Evolutionary conservation across 2,329 filamentous ascomycete genomes (phyloP).

Genomic region (Juglanconis oblonga): DNA sequence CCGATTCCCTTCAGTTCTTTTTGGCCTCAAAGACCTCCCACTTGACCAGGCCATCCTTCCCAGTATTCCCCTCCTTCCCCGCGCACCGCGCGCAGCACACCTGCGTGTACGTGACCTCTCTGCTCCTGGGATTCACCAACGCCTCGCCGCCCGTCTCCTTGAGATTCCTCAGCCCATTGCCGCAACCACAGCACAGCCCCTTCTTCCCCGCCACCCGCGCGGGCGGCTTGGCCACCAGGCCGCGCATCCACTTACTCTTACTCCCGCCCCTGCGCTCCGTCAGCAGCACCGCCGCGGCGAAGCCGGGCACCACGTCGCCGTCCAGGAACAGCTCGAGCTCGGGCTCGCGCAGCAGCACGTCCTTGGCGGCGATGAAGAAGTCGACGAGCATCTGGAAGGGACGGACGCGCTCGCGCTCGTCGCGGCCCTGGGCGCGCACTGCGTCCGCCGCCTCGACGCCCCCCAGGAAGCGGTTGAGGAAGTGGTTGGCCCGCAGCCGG

Average conservation of each 20-base stretch:
- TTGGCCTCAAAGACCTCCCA: conserved; percentile 1
- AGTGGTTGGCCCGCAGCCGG: neutral
- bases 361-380: conserved; percentile 2
- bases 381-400: conserved; percentile 7
- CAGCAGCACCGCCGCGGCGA: neutral
- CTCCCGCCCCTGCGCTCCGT: neutral
- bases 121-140: neutral
- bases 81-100: conserved; percentile 1
- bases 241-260: conserved; percentile 4
- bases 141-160: neutral
- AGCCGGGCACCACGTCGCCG: neutral
- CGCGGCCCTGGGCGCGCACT: neutral
- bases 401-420: neutral
- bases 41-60: neutral
- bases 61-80: neutral
- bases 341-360: neutral
- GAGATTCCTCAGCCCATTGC: neutral
- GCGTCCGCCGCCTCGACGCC: neutral
- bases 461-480: neutral
- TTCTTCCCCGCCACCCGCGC: neutral
- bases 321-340: neutral
- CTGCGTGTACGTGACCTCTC: neutral
- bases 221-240: neutral
- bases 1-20: neutral
- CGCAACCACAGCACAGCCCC: neutral